Evolutionary conservation across 768 basidiomycete species (phyloP).

Genomic region (Tephrocybe rancida): DNA sequence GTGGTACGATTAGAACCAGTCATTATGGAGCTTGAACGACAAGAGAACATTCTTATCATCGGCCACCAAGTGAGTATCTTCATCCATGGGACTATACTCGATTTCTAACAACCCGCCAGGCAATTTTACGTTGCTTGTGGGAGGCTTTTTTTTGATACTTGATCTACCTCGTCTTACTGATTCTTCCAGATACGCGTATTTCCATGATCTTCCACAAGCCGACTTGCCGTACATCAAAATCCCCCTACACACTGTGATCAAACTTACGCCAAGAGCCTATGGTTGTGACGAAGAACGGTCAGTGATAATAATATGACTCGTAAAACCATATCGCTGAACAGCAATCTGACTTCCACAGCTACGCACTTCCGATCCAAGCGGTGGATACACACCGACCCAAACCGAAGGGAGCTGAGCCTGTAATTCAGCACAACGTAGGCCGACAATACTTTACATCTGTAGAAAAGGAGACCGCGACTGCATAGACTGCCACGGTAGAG

Average conservation of each 20-base stretch:
- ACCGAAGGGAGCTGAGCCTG: slow-evolving; percentile 42
- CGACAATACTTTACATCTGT: slow-evolving; percentile 43
- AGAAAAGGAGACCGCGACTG: slow-evolving; percentile 19
- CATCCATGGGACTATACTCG: background rate
- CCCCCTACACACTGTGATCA: slow-evolving; percentile 96
- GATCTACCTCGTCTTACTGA: slow-evolving; percentile 19
- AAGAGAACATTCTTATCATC: slow-evolving; percentile 95
- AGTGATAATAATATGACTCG: slow-evolving; percentile 14
- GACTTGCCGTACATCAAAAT: slow-evolving; percentile 99
- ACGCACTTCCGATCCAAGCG: slow-evolving; percentile 86
- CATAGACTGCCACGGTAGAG: no score
- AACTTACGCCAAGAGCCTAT: slow-evolving; percentile 97
- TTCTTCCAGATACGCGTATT: slow-evolving; percentile 85
- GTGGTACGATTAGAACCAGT: slow-evolving; percentile 94
- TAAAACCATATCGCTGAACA: slow-evolving; percentile 5
- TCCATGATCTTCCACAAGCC: slow-evolving; percentile 87
- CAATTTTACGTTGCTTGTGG: slow-evolving; percentile 79
- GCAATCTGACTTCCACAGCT: slow-evolving; percentile 59
- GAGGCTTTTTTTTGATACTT: slow-evolving; percentile 24
- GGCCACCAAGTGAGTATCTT: slow-evolving; percentile 76
- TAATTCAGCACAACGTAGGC: slow-evolving; percentile 30
- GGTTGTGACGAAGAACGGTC: slow-evolving; percentile 97
- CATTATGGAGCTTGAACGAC: slow-evolving; percentile 98
- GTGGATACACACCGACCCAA: slow-evolving; percentile 91
- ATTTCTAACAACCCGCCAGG: slow-evolving; percentile 36